Evolutionary conservation across 306 rosid genomes (phyloP).

Genomic region (Myrica gale): DNA sequence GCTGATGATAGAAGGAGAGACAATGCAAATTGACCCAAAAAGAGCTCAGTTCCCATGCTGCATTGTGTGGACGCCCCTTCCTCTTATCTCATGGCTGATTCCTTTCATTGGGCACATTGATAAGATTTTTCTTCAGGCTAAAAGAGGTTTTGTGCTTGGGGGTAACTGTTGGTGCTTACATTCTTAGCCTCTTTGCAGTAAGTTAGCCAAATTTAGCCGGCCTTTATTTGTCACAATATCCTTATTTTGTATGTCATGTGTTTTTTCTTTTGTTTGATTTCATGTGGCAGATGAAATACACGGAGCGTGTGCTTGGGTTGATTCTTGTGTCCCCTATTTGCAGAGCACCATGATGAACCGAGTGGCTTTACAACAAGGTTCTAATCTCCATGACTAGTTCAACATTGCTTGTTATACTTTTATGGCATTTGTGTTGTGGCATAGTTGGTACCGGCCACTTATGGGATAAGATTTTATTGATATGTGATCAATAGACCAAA

Average conservation of each 20-base stretch:
- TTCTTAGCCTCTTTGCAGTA: conserved; percentile 79
- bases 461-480: too few species aligned
- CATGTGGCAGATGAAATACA: conserved; percentile 63
- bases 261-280: not conserved
- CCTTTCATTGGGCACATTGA: conserved; percentile 94
- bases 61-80: conserved; percentile 97
- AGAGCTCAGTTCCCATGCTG: conserved; percentile 83
- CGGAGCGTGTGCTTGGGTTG: conserved; percentile 71
- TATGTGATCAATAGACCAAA: too few species aligned
- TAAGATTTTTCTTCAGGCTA: conserved; percentile 52
- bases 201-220: conserved; percentile 31
- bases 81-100: conserved; percentile 85
- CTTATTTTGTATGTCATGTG: conserved; percentile 14
- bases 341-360: conserved; percentile 80
- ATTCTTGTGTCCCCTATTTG: conserved; percentile 84
- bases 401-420: conserved; percentile 48
- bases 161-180: conserved; percentile 85
- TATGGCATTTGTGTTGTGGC: conserved; percentile 60
- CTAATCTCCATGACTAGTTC: conserved; percentile 14
- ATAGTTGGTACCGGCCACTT: too few species aligned
- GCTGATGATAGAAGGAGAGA: conserved; percentile 46
- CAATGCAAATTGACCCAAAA: conserved; percentile 66
- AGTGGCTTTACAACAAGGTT: conserved; percentile 89
- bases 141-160: conserved; percentile 80
- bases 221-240: conserved; percentile 13